Evolutionary conservation across 345 rosid genomes (phyloP).

Genomic region (Dimocarpus longan): DNA sequence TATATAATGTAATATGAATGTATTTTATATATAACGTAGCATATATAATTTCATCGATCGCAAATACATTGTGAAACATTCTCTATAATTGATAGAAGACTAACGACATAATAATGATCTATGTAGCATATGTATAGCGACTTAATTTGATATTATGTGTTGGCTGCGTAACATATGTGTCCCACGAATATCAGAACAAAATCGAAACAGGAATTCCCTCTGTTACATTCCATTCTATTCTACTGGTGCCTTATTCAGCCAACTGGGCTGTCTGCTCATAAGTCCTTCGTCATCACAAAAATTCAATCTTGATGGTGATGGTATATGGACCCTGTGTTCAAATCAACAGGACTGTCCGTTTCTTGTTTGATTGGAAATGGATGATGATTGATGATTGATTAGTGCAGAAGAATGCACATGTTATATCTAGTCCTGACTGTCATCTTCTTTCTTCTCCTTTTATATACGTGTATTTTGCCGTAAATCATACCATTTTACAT

Average conservation of each 20-base stretch:
- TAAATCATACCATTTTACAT: too few relatives aligned
- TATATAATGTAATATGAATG: too few relatives aligned
- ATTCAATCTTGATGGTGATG: constrained; percentile 18
- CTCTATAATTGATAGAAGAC: too few relatives aligned
- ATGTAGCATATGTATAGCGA: too few relatives aligned
- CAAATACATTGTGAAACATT: too few relatives aligned
- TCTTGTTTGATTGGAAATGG: constrained; percentile 13
- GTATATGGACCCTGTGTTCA: constrained; percentile 23
- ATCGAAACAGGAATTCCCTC: not conserved
- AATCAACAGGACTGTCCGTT: not conserved
- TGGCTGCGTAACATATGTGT: not conserved
- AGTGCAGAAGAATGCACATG: not conserved
- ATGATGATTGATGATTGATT: not conserved
- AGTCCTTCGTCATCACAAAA: not conserved
- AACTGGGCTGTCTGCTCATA: not conserved
- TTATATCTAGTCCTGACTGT: not conserved
- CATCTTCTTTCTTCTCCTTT: too few relatives aligned
- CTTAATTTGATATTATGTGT: too few relatives aligned
- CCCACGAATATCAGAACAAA: not conserved
- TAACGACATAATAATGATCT: too few relatives aligned
- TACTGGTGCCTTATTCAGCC: too few relatives aligned
- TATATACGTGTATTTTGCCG: too few relatives aligned
- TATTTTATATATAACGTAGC: too few relatives aligned
- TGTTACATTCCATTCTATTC: not conserved
- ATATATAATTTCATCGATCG: too few relatives aligned